Conservation (phyloP, 1,139 yeast species). For the Yamadazyma diospyri region DNA sequence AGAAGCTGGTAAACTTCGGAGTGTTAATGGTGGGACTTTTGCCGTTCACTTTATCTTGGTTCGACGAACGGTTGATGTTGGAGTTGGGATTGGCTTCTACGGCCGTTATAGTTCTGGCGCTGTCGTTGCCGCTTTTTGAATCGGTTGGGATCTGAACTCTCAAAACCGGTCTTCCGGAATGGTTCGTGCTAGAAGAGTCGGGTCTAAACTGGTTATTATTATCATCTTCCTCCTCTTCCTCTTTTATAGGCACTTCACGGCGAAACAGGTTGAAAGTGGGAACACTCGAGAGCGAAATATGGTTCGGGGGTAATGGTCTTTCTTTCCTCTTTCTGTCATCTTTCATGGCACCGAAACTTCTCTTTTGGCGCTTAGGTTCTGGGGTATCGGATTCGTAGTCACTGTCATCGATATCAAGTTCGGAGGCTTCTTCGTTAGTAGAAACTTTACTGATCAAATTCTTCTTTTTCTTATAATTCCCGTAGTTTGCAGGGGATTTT, state of each 20-base stretch:
- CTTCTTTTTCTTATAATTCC: conserved; percentile 38
- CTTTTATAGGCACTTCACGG: conserved; percentile 14
- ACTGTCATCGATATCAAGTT: conserved; percentile 10
- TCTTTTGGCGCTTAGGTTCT: conserved; percentile 14
- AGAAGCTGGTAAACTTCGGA: conserved; percentile 25
- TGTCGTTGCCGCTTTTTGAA: conserved; percentile 22
- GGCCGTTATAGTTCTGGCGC: conserved; percentile 18
- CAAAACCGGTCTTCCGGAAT: conserved; percentile 40
- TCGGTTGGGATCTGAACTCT: conserved; percentile 51
- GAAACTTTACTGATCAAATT: conserved; percentile 13
- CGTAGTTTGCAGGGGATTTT: conserved; percentile 60
- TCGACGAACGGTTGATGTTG: not conserved
- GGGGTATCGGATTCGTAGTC: conserved; percentile 16
- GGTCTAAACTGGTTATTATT: conserved; percentile 8
- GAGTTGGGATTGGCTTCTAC: conserved; percentile 13
- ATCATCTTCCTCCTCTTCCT: conserved; percentile 13
- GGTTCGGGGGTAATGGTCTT: conserved; percentile 19
- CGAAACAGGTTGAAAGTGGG: conserved; percentile 24
- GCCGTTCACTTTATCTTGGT: conserved; percentile 2
- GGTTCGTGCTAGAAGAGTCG: conserved; percentile 8
- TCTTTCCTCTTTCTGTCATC: conserved; percentile 1
- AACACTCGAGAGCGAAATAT: conserved; percentile 26
- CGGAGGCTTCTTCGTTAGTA: conserved; percentile 12
- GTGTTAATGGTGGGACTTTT: conserved; percentile 18
- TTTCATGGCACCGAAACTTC: conserved; percentile 7